Evolutionary conservation across 2,329 filamentous ascomycete genomes (phyloP).

Genomic region (Alternaria viburni): DNA sequence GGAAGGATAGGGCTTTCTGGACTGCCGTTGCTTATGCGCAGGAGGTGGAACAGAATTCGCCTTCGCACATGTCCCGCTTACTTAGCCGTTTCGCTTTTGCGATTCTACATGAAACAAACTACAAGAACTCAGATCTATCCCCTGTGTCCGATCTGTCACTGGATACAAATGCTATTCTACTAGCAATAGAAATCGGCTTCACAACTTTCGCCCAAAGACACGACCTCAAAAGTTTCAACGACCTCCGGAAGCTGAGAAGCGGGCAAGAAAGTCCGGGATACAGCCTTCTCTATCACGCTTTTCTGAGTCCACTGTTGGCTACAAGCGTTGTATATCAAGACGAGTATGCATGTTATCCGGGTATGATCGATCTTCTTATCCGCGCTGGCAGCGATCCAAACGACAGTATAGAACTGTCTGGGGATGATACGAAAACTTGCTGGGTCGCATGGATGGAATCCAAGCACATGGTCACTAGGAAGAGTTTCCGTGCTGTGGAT

Average conservation of each 20-base stretch:
- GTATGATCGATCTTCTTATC: background rate
- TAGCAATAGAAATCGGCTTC: background rate
- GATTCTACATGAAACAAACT: too few species aligned
- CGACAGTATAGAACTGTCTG: background rate
- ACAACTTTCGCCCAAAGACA: background rate
- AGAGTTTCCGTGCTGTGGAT: too few species aligned
- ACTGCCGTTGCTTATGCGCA: too few species aligned
- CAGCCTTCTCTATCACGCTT: background rate
- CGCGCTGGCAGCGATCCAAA: background rate
- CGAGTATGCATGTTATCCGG: too few species aligned
- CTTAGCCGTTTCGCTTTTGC: background rate
- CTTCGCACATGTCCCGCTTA: background rate
- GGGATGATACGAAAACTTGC: background rate
- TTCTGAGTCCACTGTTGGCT: too few species aligned
- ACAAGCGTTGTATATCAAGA: too few species aligned
- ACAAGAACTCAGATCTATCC: too few species aligned
- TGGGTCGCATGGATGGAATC: background rate
- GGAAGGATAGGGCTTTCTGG: too few species aligned
- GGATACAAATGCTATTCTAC: background rate
- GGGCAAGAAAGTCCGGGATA: background rate
- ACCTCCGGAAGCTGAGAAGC: background rate
- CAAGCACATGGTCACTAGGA: too few species aligned
- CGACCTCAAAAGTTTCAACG: background rate
- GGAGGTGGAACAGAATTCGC: background rate
- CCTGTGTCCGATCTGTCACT: background rate